Evolutionary conservation across 2,329 filamentous ascomycete genomes (phyloP), one percentile per base, ranked within the genome.

Genomic region (Trichoderma sp.): DNA sequence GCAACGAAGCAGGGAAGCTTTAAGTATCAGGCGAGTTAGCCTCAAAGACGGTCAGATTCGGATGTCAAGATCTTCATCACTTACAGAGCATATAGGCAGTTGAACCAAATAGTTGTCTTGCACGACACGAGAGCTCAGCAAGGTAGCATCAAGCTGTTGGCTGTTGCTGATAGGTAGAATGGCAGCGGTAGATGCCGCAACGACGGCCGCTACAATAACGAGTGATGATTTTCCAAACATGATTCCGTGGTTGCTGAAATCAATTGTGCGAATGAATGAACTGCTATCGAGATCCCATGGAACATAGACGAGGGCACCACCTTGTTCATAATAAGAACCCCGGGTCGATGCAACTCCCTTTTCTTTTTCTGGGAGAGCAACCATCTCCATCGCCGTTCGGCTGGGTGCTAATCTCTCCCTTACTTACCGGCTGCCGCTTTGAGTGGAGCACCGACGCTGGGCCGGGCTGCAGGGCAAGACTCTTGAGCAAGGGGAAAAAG

Each of bases 81-180:
- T 61, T 34, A 67, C 64, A 53, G 64, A 42, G 12, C 64, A 67
- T 13, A 52, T 32, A n/a, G 64, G 64, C 22, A 67, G 34, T 9
- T 35, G 27, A 22, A 59, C 29, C 56, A 27, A 32, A 12, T 53
- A 13, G 10, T 32, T 7, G 6, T 29, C 12, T 13, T 19, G 45
- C 13, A 39, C 42, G 32, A 42, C 34, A 15, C n/a, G 29, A 25
- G 50, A 45, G 19, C 27, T 59, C 19, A 34, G 17, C 34, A 32
- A 1, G 5, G n/a, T 61, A n/a, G 7, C 5, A 13, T 13, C 56
- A 22, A 25, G 19, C 8, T 34, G 34, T 22, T 61, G 39, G 42
- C 32, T 22, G 32, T 42, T 17, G 25, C 42, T 15, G 17, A 32
- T 2, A 19, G 64, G 34, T 25, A 61, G 53, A 12, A 50, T n/a